phyloP scores from a whole-genome alignment of 306 rosid genomes.

The Vigna unguiculata region DNA sequence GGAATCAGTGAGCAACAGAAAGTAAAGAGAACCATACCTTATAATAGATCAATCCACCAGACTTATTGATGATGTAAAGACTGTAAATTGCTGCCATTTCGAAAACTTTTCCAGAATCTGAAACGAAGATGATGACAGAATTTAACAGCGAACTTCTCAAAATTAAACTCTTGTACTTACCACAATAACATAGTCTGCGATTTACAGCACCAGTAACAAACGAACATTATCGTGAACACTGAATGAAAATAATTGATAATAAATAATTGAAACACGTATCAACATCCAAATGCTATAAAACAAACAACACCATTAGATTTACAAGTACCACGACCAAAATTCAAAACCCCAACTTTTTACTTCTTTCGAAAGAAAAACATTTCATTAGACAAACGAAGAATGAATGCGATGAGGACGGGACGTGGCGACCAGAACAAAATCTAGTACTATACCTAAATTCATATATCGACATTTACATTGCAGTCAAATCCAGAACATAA shows the following conservation, averaged over 20 bases:
- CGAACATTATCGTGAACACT: background rate
- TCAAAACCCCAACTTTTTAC: background rate
- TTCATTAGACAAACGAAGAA: background rate
- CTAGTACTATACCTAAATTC: too few species aligned
- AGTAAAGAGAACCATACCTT: constrained; percentile 57
- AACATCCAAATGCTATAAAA: background rate
- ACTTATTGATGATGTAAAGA: constrained; percentile 91
- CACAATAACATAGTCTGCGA: background rate
- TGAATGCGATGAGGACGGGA: too few species aligned
- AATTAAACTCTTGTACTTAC: background rate
- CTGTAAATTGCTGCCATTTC: constrained; percentile 90
- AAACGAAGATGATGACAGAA: constrained; percentile 5
- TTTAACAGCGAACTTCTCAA: constrained; percentile 12
- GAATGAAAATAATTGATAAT: constrained; percentile 7
- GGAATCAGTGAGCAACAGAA: constrained; percentile 4
- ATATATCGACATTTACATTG: too few species aligned
- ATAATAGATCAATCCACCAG: constrained; percentile 93
- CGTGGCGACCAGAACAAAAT: too few species aligned
- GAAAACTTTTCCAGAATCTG: constrained; percentile 41
- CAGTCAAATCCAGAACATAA: too few species aligned
- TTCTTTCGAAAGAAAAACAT: background rate
- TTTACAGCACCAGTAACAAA: constrained; percentile 5
- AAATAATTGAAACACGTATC: background rate
- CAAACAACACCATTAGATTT: background rate
- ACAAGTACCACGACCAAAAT: constrained; percentile 4